A percentile compares a stretch with the other conserved stretches of the same genome.
Conservation (phyloP, 202 grass and related monocot species). For the Setaria viridis region DNA sequence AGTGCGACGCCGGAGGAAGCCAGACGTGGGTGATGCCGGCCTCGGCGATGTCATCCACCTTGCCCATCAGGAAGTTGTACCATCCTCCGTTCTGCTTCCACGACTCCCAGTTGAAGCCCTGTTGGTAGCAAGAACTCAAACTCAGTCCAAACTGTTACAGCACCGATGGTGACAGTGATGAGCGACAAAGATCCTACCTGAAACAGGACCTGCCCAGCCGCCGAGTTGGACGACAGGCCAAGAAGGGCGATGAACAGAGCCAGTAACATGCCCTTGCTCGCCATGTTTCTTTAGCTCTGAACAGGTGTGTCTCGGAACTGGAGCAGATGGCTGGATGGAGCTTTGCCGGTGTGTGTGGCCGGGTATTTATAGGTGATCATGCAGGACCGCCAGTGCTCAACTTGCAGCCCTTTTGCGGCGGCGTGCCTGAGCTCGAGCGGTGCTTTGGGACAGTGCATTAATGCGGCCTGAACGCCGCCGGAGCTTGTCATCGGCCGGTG, state of each 20-base stretch:
- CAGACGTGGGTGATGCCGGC: conserved; percentile 73
- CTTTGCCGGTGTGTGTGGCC: neutral
- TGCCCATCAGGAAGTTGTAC: conserved; percentile 65
- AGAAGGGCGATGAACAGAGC: conserved; percentile 47
- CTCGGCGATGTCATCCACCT: conserved; percentile 62
- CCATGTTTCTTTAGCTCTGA: conserved; percentile 41
- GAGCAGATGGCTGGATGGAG: conserved; percentile 44
- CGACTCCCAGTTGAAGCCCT: conserved; percentile 94
- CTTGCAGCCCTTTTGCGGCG: neutral
- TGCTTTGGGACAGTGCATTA: conserved; percentile 14
- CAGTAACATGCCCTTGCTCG: neutral
- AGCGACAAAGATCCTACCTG: neutral
- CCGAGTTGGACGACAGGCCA: conserved; percentile 41
- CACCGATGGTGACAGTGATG: neutral
- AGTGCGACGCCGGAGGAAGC: conserved; percentile 78
- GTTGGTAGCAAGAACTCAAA: neutral
- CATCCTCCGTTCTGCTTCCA: conserved; percentile 79
- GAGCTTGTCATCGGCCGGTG: conserved; percentile 44
- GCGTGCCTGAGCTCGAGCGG: neutral
- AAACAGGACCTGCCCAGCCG: conserved; percentile 42
- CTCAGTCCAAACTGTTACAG: neutral
- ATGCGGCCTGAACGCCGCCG: conserved; percentile 17
- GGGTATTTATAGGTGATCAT: conserved; percentile 49
- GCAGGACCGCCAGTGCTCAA: neutral
- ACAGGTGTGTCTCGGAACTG: neutral